Conservation (phyloP, 495 filamentous ascomycete genomes). For the Penicillium macrosclerotiorum region DNA sequence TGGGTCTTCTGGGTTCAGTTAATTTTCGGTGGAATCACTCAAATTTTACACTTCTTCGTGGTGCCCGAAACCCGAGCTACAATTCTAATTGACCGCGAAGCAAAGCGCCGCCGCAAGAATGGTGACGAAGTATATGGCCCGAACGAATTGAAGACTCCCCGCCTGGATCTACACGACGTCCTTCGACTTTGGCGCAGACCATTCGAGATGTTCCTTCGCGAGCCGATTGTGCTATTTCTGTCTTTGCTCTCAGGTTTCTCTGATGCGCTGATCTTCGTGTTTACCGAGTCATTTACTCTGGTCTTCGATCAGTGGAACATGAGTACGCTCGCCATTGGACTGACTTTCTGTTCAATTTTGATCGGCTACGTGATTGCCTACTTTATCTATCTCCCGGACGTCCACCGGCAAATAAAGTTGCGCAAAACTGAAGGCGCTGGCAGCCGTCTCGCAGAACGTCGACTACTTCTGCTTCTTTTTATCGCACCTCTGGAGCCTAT, state of each 20-base stretch:
- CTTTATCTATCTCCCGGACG: conserved; percentile 60
- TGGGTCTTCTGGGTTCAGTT: conserved; percentile 84
- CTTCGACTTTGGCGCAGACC: conserved; percentile 64
- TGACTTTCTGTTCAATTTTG: conserved; percentile 63
- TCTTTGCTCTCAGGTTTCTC: conserved; percentile 74
- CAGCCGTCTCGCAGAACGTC: conserved; percentile 61
- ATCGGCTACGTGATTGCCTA: conserved; percentile 66
- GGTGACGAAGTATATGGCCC: conserved; percentile 65
- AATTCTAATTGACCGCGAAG: conserved; percentile 64
- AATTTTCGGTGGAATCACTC: conserved; percentile 66
- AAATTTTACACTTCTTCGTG: conserved; percentile 57
- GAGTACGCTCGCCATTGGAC: conserved; percentile 50
- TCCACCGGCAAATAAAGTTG: conserved; percentile 55
- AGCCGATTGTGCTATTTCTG: conserved; percentile 71
- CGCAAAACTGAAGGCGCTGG: too few species aligned
- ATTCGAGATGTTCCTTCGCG: conserved; percentile 75
- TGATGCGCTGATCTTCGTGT: conserved; percentile 81
- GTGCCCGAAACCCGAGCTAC: conserved; percentile 69
- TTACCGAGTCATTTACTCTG: conserved; percentile 63
- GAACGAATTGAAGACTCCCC: conserved; percentile 52
- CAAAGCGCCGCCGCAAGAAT: conserved; percentile 59
- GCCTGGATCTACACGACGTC: conserved; percentile 55
- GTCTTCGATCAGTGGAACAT: conserved; percentile 68
- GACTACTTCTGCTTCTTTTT: conserved; percentile 57
- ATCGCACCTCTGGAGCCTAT: conserved; percentile 64